Percentiles rank a stretch among this genome's conserved stretches.
Conservation (phyloP, 306 rosid genomes). For the Sicyos edulis region DNA sequence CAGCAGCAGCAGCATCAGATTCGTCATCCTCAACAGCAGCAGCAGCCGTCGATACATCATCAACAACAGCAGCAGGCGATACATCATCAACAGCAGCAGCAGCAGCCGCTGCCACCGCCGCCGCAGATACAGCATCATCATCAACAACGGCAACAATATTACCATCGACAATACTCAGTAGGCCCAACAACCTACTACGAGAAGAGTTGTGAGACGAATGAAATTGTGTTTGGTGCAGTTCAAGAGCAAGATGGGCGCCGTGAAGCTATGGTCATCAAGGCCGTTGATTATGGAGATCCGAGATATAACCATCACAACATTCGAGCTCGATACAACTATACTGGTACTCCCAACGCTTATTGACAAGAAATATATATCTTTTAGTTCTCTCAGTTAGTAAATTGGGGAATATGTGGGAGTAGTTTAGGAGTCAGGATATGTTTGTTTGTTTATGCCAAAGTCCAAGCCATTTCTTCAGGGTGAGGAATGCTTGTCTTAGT, state of each 20-base stretch:
- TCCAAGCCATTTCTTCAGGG: conserved; percentile 13
- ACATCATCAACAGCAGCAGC: conserved; percentile 38
- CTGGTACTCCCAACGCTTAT: conserved; percentile 53
- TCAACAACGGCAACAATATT: conserved; percentile 47
- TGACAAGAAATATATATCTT: conserved; percentile 26
- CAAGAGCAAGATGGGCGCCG: conserved; percentile 85
- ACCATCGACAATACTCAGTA: conserved; percentile 57
- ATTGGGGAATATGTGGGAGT: conserved; percentile 3
- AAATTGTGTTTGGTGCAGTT: conserved; percentile 93
- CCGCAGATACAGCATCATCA: neutral
- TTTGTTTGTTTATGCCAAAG: conserved; percentile 4
- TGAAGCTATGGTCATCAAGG: conserved; percentile 84
- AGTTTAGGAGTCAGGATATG: conserved; percentile 14
- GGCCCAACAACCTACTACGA: conserved; percentile 62
- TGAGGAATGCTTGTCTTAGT: conserved; percentile 1
- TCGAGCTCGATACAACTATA: conserved; percentile 59
- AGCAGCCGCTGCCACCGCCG: too few relatives aligned
- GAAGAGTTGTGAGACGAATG: conserved; percentile 67
- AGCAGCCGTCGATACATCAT: conserved; percentile 24
- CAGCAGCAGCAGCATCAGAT: conserved; percentile 28
- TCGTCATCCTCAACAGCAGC: conserved; percentile 21
- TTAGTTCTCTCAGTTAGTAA: neutral
- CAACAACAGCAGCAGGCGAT: conserved; percentile 18
- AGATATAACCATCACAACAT: conserved; percentile 57
- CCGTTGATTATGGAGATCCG: conserved; percentile 81